phyloP scores from a whole-genome alignment of 1,284 basidiomycete genomes.

The Rugosomyces carneus region DNA sequence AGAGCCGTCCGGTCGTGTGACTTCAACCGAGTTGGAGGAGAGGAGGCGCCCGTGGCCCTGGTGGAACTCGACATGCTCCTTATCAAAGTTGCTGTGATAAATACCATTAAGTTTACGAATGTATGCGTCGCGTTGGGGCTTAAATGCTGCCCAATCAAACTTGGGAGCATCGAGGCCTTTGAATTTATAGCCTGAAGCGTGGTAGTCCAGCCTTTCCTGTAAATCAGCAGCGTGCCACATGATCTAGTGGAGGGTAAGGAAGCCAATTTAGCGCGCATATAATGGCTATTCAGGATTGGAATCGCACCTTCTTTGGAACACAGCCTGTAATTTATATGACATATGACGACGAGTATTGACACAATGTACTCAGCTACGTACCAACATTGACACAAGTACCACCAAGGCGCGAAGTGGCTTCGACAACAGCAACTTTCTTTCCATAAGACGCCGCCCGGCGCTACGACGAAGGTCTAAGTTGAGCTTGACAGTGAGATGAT shows the following conservation, averaged over 20 bases:
- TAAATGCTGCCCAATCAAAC: conserved; percentile 90
- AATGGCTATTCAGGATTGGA: background rate
- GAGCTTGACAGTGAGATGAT: background rate
- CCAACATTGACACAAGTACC: conserved; percentile 98
- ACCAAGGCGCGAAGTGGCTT: conserved; percentile 73
- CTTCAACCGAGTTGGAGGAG: conserved; percentile 60
- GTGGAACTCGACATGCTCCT: conserved; percentile 88
- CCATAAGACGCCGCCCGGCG: conserved; percentile 90
- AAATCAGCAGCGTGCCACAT: conserved; percentile 99
- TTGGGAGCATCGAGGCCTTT: conserved; percentile 44
- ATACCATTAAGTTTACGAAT: conserved; percentile 89
- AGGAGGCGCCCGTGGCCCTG: conserved; percentile 74
- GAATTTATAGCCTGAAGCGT: conserved; percentile 80
- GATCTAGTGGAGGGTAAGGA: conserved; percentile 55
- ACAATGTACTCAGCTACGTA: conserved; percentile 32
- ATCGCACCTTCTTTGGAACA: conserved; percentile 76
- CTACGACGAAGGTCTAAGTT: conserved; percentile 30
- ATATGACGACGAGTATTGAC: background rate
- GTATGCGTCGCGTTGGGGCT: conserved; percentile 93
- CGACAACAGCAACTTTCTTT: conserved; percentile 89
- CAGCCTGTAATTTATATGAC: conserved; percentile 46
- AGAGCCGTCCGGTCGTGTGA: conserved; percentile 57
- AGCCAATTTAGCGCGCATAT: conserved; percentile 1
- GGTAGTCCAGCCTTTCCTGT: conserved; percentile 77
- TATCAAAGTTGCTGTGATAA: conserved; percentile 85